Conservation (phyloP, 257 asterid species). For the Solanum arcanum region DNA sequence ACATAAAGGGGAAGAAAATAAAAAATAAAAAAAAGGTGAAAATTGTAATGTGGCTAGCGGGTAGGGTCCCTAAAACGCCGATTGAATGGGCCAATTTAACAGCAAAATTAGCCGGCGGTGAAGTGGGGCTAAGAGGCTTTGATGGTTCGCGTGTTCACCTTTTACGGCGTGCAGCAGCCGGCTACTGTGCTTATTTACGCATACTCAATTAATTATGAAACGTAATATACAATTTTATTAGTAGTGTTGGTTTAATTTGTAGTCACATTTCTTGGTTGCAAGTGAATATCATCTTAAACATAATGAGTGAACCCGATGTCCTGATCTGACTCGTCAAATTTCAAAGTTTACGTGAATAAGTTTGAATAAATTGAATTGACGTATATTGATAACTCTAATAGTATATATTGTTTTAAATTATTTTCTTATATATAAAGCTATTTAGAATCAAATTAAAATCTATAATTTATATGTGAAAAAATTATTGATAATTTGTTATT, state of each 20-base stretch:
- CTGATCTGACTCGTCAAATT: not conserved
- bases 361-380: not conserved
- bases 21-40: not conserved
- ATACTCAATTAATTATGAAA: not conserved
- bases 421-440: too few species aligned
- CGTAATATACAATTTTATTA: not conserved
- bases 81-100: not conserved
- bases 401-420: too few species aligned
- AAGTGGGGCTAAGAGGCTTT: constrained; percentile 6
- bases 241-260: not conserved
- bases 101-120: constrained; percentile 6
- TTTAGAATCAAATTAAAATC: too few species aligned
- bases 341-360: too few species aligned
- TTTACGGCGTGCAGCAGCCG: constrained; percentile 9
- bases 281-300: not conserved
- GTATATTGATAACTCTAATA: too few species aligned
- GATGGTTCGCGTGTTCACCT: constrained; percentile 10
- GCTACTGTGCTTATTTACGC: not conserved
- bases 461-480: not conserved
- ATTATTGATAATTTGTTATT: not conserved
- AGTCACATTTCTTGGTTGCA: not conserved
- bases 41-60: not conserved
- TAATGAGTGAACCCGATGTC: not conserved
- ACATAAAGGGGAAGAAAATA: not conserved
- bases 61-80: not conserved